These are phyloP conservation scores for Chenopodium berlandieri DNA, from an alignment of 148 eudicot genomes.

Conservation along the genomic window DNA sequence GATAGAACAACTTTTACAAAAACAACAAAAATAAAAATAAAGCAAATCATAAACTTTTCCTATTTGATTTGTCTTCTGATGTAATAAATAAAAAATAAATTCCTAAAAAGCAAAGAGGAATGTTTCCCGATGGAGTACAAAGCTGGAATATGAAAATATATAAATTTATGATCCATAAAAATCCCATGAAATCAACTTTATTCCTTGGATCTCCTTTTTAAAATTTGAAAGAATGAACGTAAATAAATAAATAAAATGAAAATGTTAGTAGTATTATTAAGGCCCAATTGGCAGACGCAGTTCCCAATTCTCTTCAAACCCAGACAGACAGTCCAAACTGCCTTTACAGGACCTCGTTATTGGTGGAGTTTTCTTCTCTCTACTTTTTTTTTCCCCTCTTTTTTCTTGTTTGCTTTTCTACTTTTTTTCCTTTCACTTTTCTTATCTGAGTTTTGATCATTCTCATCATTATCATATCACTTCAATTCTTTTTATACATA, in stretches of 20 bases:
- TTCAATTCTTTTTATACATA: not conserved
- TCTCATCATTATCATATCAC: conserved; percentile 39
- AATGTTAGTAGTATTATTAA: not conserved
- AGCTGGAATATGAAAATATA: conserved; percentile 24
- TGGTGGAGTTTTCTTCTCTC: conserved; percentile 25
- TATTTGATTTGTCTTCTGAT: not conserved
- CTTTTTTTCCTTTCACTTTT: conserved; percentile 18
- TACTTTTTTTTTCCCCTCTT: conserved; percentile 15
- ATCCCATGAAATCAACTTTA: conserved; percentile 22
- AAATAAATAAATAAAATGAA: not conserved
- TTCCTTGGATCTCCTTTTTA: conserved; percentile 29
- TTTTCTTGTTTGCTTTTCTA: not conserved
- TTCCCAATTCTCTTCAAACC: conserved; percentile 56
- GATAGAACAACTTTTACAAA: not conserved
- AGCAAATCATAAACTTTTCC: not conserved
- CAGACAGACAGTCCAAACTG: conserved; percentile 59
- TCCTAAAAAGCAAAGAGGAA: conserved; percentile 14
- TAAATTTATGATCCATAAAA: conserved; percentile 36
- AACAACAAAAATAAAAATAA: too few relatives aligned
- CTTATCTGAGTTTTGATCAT: conserved; percentile 37
- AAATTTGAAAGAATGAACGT: conserved; percentile 10
- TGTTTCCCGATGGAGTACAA: conserved; percentile 32
- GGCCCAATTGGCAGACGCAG: conserved; percentile 21
- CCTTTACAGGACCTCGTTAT: conserved; percentile 48
- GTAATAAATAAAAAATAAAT: not conserved